These are phyloP conservation scores for Clausena lansium DNA, from an alignment of 345 rosid species.

Conservation along the genomic window DNA sequence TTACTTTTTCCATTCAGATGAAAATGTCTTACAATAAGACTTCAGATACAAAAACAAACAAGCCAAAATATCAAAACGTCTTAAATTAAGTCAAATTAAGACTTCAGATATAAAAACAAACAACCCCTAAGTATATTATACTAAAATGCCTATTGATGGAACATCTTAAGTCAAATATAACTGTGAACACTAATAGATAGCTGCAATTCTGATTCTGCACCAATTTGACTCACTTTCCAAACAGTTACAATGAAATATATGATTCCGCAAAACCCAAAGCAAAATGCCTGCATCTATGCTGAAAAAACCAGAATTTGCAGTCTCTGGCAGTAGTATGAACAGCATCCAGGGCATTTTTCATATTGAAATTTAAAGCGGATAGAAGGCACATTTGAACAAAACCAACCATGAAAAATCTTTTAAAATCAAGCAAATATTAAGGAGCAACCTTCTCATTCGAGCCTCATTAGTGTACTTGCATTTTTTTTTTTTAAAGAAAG, in stretches of 20 bases:
- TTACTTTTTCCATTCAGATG: no score
- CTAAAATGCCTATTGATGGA: neutral
- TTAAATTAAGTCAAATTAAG: no score
- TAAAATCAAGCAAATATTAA: slow-evolving; percentile 2
- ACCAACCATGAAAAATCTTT: neutral
- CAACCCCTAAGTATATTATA: neutral
- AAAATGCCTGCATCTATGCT: neutral
- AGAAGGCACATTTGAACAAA: neutral
- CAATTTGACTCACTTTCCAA: neutral
- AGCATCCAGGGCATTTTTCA: neutral
- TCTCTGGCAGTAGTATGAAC: neutral
- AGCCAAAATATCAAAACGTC: no score
- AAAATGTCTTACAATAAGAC: no score
- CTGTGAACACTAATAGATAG: neutral
- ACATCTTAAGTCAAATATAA: neutral
- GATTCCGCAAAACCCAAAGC: neutral
- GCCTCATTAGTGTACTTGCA: no score
- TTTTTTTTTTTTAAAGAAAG: neutral
- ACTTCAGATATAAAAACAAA: no score
- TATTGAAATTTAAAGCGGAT: neutral
- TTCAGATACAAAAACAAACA: no score
- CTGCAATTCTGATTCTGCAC: neutral
- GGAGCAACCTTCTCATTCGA: no score
- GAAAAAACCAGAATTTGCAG: neutral
- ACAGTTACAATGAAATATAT: neutral